phyloP scores from a whole-genome alignment of 2,329 filamentous ascomycete species.

The Botryotinia narcissicola region DNA sequence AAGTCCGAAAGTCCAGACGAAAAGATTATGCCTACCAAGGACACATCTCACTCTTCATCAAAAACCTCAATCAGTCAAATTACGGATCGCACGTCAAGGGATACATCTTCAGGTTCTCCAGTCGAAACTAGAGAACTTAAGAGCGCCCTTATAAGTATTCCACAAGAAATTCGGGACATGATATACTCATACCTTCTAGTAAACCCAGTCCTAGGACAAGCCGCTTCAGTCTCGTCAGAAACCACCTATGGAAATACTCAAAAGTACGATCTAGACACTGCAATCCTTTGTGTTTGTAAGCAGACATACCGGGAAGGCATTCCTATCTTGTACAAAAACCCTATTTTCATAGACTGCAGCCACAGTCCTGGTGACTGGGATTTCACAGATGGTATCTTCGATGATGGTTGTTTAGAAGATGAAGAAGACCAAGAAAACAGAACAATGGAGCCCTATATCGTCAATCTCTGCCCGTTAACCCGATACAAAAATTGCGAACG shows the following conservation, averaged over 20 bases:
- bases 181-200: neutral
- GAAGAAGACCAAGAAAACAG: no score
- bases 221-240: neutral
- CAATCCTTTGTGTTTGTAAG: neutral
- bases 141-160: neutral
- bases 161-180: neutral
- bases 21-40: neutral
- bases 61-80: neutral
- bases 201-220: neutral
- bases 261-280: neutral
- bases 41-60: neutral
- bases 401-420: rapidly evolving
- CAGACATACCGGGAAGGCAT: neutral
- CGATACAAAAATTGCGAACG: neutral
- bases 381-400: neutral
- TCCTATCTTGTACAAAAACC: neutral
- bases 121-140: neutral
- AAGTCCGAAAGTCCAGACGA: neutral
- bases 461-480: neutral
- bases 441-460: neutral
- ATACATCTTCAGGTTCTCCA: neutral
- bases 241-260: neutral
- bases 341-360: neutral
- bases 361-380: neutral
- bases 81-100: neutral